Base-by-base conservation (phyloP, 148 eudicot genomes). In the Spergularia marina region DNA sequence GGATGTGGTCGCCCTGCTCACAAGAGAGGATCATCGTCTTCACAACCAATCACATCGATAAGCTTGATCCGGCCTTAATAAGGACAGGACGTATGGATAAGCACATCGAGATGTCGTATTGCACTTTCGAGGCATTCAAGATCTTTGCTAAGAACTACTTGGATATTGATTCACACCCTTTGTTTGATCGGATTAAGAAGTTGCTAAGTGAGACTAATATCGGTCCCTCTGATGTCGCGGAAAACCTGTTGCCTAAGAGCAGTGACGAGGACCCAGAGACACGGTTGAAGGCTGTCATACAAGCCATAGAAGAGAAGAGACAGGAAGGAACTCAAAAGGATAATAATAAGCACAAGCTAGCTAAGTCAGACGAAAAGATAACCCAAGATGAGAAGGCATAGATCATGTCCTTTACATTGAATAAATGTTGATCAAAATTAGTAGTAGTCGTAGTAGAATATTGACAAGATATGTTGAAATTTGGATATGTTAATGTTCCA, bases 31-130 rank as follows among this genome's bases (percentile, higher is more conserved):
- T 88, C 10, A 81, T 86, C 15, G 74, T 88, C 5, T 88, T 88
- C 25, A 81, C 91, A 0, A 88, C 91, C 0, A 86, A 88, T 73
- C 71, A 77, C 30, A 75, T 84, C 0, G 84, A 85, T 2, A 88
- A 86, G 66, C 83, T 88, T 4, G 89, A 88, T 25, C 85, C 89
- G 34, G 85, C 89, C 23, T 69, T 86, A 10, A 83, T 85, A 21
- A 53, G 91, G 9, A 84, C 80, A 30, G 91, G 89, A 16, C 15
- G 91, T 14, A 88, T 88, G 89, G 91, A 88, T 39, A 84, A 71
- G 76, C 91, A 86, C 41, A 86, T 88, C 6, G 86, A 86, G n/a
- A 14, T 88, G 63, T 82, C 86, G 0, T 88, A 88, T 40, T 88
- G 88, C 21, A 11, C 70, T 2, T 88, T 81, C 16, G 88, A 83